Evolutionary conservation across 371 early-diverging fungal species (phyloP), one percentile per base, ranked within the genome.

Genomic region (Mortierella sp.): DNA sequence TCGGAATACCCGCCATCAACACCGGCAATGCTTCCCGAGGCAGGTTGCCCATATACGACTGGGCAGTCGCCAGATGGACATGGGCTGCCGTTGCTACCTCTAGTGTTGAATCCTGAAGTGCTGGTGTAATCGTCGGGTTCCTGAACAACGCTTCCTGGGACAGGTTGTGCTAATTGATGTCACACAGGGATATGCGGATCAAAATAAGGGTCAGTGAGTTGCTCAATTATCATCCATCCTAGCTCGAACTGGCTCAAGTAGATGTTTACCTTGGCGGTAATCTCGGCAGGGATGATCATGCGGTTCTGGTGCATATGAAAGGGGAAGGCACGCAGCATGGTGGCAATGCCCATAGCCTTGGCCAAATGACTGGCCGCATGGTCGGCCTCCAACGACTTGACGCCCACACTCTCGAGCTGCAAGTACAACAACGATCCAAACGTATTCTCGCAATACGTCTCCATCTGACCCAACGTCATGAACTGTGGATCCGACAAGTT

Each of bases 311-410:
- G 87, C 53, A 93, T 86, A 85, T 94, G 92, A 71, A 91, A 91
- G 14, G 94, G 94, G 24, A 93, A 86, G 0, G 92, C 92, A 26
- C 95, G 86, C 43, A 96, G 78, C 77, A 94, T 88, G 19, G 94
- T 93, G 5, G 93, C 79, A 22, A 97, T 94, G 10, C 96, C 96
- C 66, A 92, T 90, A 64, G 97, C 94, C 74, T 97, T 95, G 39
- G 97, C 98, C 53, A 97, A 88, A 79, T 97, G 96, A 67, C 95
- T 93, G 3, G 96, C 95, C 2, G 94, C 94, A 86, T 97, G 97
- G 86, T 98, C 98, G 0, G 96, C 94, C 68, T 95, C 90, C 40
- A 94, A 89, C 76, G 95, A 92, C 39, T 91, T 89, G 39, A 97
- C 87, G 8, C 96, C 96, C 11, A 96, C 87, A 0, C 95, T 92